Base-by-base conservation (phyloP, 345 rosid species). In the Eucalyptus tenuipes region DNA sequence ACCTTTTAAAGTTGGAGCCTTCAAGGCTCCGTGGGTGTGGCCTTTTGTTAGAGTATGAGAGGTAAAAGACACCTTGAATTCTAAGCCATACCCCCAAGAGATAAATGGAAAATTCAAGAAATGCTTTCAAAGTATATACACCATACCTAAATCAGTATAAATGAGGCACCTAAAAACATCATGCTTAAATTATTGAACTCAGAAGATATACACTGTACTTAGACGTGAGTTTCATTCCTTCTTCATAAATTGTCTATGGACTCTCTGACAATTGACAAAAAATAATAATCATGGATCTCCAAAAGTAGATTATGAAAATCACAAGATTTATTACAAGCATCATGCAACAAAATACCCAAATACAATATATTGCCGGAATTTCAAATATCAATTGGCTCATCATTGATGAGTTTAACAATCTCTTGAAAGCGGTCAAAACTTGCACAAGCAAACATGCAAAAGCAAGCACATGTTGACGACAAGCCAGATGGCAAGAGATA, bases 291-390 rank as follows among this genome's bases (percentile, higher is more conserved):
- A 25, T 25, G 64, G 7, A 25, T 10, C 64, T 57, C 27, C 64
- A 25, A 57, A 57, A 10, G 12, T 57, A 57, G 29, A 25, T 24
- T 25, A 57, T 57, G 29, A 57, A 57, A 57, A 24, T 57, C 64
- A 10, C 13, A 10, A 25, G 13, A 57, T 57, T 57, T 57, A 25
- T 25, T 24, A 57, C n/a, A 25, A 25, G 12, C n/a, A 57, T 4
- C 64, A 57, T 57, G 64, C 64, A 57, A 57, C n/a, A 10, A 2
- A 27, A 57, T 57, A 57, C n/a, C 14, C 64, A 57, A 25, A 57
- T 25, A 57, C 0, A 0, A 7, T 57, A 57, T 57, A 24, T 11
- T 2, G 64, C n/a, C 1, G 2, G 29, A 57, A 27, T 57, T 57
- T 55, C 13, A 50, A 50, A 50, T 0, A 49, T 2, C 20, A 15